Evolutionary conservation across 2,329 filamentous ascomycete species (phyloP).

Genomic region (Curvularia spicifera): DNA sequence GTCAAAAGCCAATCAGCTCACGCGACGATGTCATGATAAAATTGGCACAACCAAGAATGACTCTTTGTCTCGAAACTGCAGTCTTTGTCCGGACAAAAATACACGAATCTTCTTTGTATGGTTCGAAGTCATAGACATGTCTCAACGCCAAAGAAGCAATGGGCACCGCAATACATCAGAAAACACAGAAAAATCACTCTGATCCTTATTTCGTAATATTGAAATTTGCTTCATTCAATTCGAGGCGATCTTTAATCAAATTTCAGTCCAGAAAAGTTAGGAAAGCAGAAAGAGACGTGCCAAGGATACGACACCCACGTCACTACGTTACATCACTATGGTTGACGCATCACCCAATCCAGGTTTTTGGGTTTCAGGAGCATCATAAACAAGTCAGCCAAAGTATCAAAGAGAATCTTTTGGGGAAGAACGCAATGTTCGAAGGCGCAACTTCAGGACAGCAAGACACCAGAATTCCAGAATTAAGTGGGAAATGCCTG

Average conservation of each 20-base stretch:
- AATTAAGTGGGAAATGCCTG: not conserved
- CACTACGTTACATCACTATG: not conserved
- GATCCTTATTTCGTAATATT: not conserved
- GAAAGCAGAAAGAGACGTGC: not conserved
- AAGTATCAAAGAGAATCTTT: not conserved
- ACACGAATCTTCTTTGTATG: not conserved
- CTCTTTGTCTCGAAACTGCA: not conserved
- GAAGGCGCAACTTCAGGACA: not conserved
- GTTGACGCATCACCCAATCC: not conserved
- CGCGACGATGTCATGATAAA: no score
- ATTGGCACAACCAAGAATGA: not conserved
- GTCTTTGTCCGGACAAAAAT: not conserved
- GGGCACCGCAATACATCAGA: no score
- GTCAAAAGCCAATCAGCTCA: not conserved
- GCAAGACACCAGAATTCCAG: not conserved
- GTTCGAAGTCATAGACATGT: no score
- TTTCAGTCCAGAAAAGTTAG: not conserved
- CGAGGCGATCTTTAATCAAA: not conserved
- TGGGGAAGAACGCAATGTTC: not conserved
- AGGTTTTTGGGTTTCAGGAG: not conserved
- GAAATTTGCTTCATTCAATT: not conserved
- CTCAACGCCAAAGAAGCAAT: not conserved
- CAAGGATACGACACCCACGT: not conserved
- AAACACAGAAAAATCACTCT: not conserved
- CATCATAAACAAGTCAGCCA: not conserved